Base-by-base conservation (phyloP, 371 early-diverging fungal species). In the Nematocida sp. region DNA sequence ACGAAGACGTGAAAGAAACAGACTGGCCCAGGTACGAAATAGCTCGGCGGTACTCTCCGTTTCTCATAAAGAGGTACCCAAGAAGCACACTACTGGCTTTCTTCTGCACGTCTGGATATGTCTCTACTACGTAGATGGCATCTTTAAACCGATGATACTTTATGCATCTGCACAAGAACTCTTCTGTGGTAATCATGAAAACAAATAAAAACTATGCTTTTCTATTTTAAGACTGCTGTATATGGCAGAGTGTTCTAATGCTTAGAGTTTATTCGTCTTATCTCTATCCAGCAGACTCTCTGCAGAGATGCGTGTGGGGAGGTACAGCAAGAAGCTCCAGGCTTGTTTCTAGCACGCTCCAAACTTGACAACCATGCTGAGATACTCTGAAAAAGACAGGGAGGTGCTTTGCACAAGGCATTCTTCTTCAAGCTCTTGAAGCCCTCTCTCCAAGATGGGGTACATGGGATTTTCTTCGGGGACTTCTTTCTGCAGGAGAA, bases 1-100 rank as follows among this genome's bases (percentile, higher is more conserved):
- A 83, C 13, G 58, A 23, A 2, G 82, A 70, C 13, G 82, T 79
- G 38, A 23, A 63, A 54, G 78, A 67, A 43, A 64, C 43, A 7
- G 65, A 23, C 27, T 49, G 43, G 29, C 45, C 31, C 8, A 83
- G 67, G 45, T 66, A 54, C 34, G 32, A 58, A 1, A 81, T 19
- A 25, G 79, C 64, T 36, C 80, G 55, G n/a, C 66, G 11, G 64
- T 80, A 76, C 63, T 83, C 83, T 13, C 52, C 54, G 27, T 79
- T 62, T 55, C 60, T 54, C 63, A 79, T 83, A 78, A 40, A 81
- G 49, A 40, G 63, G 37, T 52, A 83, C 67, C 32, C 80, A 55
- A 38, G 67, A 4, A 64, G 65, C 8, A 63, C 23, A 21, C 15
- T 0, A 21, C 13, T 17, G 31, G 34, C 45, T 27, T 70, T 66